Evolutionary conservation across 208 protist species (phyloP), one percentile per base, ranked within the genome.

Genomic region (Acanthamoeba royreba): DNA sequence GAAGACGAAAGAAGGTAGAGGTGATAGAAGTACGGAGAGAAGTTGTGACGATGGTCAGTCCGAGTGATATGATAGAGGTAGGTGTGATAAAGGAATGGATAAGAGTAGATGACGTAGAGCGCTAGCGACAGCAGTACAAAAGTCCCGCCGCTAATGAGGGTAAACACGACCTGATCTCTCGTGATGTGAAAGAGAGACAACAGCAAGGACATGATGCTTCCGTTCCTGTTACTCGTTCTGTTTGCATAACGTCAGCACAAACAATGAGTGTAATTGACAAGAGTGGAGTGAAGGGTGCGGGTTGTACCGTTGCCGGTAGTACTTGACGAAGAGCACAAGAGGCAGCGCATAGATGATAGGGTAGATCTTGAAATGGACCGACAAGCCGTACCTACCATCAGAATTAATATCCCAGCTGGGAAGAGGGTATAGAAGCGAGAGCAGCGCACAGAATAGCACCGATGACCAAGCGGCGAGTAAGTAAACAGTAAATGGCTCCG

Each of bases 311-410:
- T 42, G 72, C 25, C 33, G 69, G 40, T 22, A 42, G 40, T 81
- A 81, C 72, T 94, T 93, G 63, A 96, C 90, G 28, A 95, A 95
- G 42, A 97, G 43, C 79, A 97, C 74, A 17, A 98, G 93, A 35
- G 97, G 91, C 40, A 97, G 85, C 42, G 95, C 69, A 93, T 97
- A 98, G 25, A 98, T 93, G 61, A 98, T 96, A 40, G 97, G 97
- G 86, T 97, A 98, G n/a, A 98, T 96, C 85, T 97, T 98, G 85
- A 96, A 95, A 86, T 97, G 95, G 49, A 98, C 92, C 63, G 93
- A 61, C 66, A 97, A 58, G 43, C 94, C 96, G 86, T 94, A 95
- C 19, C 94, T 95, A 40, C 42, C 19, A n/a, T 13, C 69, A 33
- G 92, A n/a, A 47, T 52, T 5, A 91, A n/a, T 45, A 89, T 4